phyloP scores from a whole-genome alignment of 2,329 filamentous ascomycete genomes.

The Pseudophaeomoniella oleicola region DNA sequence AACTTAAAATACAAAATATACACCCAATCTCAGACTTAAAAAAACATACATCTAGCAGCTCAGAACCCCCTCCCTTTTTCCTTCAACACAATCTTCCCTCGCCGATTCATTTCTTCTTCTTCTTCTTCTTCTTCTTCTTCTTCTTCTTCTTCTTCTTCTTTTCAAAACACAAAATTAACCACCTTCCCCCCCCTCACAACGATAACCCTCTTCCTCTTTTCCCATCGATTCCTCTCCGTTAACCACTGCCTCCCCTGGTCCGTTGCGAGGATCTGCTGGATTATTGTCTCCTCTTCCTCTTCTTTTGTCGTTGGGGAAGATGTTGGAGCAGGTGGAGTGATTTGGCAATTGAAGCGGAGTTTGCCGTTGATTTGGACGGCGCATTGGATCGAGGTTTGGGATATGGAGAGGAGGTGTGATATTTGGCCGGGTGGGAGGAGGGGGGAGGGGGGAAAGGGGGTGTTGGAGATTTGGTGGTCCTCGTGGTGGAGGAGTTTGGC shows the following conservation, averaged over 20 bases:
- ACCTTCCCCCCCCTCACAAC: slow-evolving; percentile 52
- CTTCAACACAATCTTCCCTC: too few species aligned
- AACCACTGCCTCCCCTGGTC: slow-evolving; percentile 46
- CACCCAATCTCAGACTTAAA: too few species aligned
- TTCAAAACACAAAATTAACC: slow-evolving; percentile 56
- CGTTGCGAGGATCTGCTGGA: slow-evolving; percentile 45
- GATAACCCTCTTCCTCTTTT: slow-evolving; percentile 47
- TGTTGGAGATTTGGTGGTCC: slow-evolving; percentile 23
- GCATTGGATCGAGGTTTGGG: slow-evolving; percentile 35
- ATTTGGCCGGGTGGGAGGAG: slow-evolving; percentile 22
- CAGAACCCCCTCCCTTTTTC: too few species aligned
- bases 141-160: background rate
- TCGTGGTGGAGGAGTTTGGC: slow-evolving; percentile 36
- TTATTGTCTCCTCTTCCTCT: slow-evolving; percentile 42
- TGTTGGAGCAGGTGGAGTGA: slow-evolving; percentile 36
- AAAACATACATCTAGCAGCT: too few species aligned
- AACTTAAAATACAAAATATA: too few species aligned
- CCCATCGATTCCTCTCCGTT: slow-evolving; percentile 32
- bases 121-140: slow-evolving; percentile 3
- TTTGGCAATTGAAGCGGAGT: slow-evolving; percentile 51
- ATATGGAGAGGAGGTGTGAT: slow-evolving; percentile 31
- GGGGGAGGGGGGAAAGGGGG: slow-evolving; percentile 43
- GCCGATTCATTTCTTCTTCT: background rate
- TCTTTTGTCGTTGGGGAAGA: slow-evolving; percentile 2
- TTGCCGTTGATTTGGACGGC: slow-evolving; percentile 74